These are phyloP conservation scores for Ehretia macrophylla DNA, from an alignment of 257 asterid genomes.

Conservation along the genomic window DNA sequence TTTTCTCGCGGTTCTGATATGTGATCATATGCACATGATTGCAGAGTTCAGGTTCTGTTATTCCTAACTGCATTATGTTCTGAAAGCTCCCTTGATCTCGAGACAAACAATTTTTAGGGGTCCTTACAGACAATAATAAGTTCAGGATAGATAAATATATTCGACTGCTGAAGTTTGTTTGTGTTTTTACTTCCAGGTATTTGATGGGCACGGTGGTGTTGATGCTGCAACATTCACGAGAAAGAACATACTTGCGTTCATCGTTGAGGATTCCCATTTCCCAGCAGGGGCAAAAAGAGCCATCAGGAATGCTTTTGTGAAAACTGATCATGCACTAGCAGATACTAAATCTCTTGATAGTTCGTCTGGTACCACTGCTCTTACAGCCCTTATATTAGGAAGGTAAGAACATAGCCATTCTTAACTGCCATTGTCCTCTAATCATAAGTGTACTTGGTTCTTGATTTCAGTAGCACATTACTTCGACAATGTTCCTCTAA, in stretches of 20 bases:
- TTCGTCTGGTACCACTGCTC: conserved; percentile 76
- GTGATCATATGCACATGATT: no score
- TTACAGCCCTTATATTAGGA: conserved; percentile 65
- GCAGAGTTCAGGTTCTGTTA: no score
- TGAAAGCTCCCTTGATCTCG: no score
- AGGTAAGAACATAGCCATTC: conserved; percentile 34
- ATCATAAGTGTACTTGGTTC: no score
- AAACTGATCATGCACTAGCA: conserved; percentile 68
- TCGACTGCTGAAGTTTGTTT: background rate
- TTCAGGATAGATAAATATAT: no score
- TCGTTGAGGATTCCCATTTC: conserved; percentile 65
- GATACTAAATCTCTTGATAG: conserved; percentile 60
- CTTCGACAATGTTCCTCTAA: no score
- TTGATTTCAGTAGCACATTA: no score
- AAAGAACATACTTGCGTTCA: conserved; percentile 56
- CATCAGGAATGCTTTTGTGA: conserved; percentile 64
- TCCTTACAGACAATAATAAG: no score
- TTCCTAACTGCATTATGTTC: no score
- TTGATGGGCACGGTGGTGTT: conserved; percentile 82
- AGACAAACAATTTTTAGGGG: no score
- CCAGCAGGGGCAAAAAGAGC: conserved; percentile 63
- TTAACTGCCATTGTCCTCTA: no score
- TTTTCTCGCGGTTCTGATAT: no score
- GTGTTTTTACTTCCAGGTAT: conserved; percentile 47
- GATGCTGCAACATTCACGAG: conserved; percentile 81